Evolutionary conservation across 2,329 filamentous ascomycete genomes (phyloP).

Genomic region (Botrytis tulipae): DNA sequence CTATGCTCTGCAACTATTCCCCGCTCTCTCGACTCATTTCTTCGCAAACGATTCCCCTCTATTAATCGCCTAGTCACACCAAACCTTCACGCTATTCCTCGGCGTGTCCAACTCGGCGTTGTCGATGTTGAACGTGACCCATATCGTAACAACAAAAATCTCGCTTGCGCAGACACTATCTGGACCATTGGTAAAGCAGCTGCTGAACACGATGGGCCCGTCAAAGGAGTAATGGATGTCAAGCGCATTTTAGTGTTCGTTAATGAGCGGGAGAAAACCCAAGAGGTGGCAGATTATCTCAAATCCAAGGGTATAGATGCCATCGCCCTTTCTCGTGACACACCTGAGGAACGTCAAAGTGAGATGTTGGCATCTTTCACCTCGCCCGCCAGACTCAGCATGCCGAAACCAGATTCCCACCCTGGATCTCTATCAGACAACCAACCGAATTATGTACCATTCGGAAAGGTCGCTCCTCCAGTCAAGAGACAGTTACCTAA

Average conservation of each 20-base stretch:
- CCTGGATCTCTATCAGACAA: conserved; percentile 44
- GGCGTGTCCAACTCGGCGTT: conserved; percentile 89
- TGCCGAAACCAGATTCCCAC: conserved; percentile 26
- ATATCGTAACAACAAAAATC: conserved; percentile 86
- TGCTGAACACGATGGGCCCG: conserved; percentile 54
- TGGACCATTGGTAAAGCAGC: conserved; percentile 86
- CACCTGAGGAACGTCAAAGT: conserved; percentile 70
- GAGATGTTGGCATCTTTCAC: conserved; percentile 78
- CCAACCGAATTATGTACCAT: conserved; percentile 38
- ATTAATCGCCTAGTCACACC: conserved; percentile 88
- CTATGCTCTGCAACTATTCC: conserved; percentile 97
- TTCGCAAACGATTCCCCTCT: conserved; percentile 78
- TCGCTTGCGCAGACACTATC: conserved; percentile 93
- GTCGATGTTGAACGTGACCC: conserved; percentile 90
- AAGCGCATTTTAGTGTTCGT: conserved; percentile 94
- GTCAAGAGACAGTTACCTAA: conserved; percentile 55
- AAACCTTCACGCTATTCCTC: conserved; percentile 92
- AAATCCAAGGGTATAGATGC: conserved; percentile 84
- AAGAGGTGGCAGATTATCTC: conserved; percentile 77
- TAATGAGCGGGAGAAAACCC: conserved; percentile 88
- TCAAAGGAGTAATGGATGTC: conserved; percentile 59
- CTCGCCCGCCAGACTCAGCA: neutral
- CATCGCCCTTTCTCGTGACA: conserved; percentile 80
- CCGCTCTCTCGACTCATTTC: conserved; percentile 77
- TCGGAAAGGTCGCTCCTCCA: conserved; percentile 31